A percentile compares a stretch with the other conserved stretches of the same genome.
Conservation (phyloP, 495 filamentous ascomycete genomes). For the Penicillium goetzii region DNA sequence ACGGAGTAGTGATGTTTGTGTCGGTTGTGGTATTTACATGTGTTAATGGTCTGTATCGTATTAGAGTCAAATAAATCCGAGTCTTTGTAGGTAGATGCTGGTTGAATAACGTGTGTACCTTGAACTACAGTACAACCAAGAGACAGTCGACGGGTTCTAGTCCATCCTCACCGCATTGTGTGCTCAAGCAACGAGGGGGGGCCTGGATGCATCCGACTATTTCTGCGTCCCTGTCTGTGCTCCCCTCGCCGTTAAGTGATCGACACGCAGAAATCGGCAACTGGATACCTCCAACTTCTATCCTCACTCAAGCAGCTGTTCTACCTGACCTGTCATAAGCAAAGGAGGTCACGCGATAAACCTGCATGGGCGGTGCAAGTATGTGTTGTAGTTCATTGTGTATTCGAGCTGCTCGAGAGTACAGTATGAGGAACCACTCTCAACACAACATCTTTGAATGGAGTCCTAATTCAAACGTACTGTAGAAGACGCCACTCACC, state of each 20-base stretch:
- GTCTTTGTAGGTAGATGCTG: not conserved
- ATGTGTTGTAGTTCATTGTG: not conserved
- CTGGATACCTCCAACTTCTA: not conserved
- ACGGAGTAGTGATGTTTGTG: not conserved
- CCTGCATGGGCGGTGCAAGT: not conserved
- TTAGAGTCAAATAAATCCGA: not conserved
- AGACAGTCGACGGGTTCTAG: not conserved
- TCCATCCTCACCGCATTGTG: not conserved
- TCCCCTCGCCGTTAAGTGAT: constrained; percentile 8
- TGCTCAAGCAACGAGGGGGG: not conserved
- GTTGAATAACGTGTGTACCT: not conserved
- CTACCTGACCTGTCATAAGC: constrained; percentile 11
- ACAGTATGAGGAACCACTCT: not conserved
- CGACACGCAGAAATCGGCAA: constrained; percentile 8
- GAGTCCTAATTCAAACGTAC: not conserved
- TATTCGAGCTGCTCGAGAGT: not conserved
- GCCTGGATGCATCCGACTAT: not conserved
- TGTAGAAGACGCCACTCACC: not conserved
- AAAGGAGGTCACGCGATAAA: not conserved
- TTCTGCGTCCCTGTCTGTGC: constrained; percentile 10
- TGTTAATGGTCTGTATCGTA: not conserved
- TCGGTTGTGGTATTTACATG: not conserved
- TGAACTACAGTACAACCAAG: not conserved
- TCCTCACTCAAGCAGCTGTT: not conserved
- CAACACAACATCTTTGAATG: not conserved